Evolutionary conservation across 441 rosid species (phyloP), one percentile per base, ranked within the genome.

Genomic region (Erodium moschatum): DNA sequence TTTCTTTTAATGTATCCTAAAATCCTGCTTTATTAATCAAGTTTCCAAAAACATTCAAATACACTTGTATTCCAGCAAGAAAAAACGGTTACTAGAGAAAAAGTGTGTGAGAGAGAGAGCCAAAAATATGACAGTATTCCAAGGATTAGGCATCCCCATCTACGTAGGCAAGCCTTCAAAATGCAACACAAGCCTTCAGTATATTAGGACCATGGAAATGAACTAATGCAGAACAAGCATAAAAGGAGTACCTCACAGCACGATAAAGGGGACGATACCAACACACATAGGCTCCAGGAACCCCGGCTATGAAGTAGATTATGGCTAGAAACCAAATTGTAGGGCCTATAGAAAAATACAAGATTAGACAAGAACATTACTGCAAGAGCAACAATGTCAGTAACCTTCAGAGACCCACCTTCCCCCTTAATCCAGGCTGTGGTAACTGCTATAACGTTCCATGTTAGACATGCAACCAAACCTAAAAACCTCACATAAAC

Each of bases 201-300:
- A 16, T 18, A 56, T 18, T 56, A 16, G 62, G 9, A 4, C 10
- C 24, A 5, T 16, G 62, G 18, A 16, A 7, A 16, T 10, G 3
- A 56, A 56, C 24, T 16, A 7, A 19, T 19, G 48, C 8, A 3
- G 29, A 9, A 21, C 63, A 35, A 31, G 44, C 24, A 21, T 68
- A 66, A 50, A 48, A 70, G 29, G 12, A 70, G 44, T 91, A 95
- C 99, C 99, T 92, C 84, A 90, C 86, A 71, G 99, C 99, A 76
- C 95, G 89, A 74, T 95, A 95, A 29, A 95, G 88, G 66, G 99
- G 98, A 67, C 93, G 93, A 79, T 95, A 95, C 99, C 99, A 95
- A 75, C 84, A 40, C 67, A 87, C 85, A 66, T 95, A 95, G 64
- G 82, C 97, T 54, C 97, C 98, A 74, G 99, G 99, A 80, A 80